Evolutionary conservation across 164 flowering plant genomes (phyloP), one percentile per base, ranked within the genome.

Genomic region (Chimonanthus praecox): DNA sequence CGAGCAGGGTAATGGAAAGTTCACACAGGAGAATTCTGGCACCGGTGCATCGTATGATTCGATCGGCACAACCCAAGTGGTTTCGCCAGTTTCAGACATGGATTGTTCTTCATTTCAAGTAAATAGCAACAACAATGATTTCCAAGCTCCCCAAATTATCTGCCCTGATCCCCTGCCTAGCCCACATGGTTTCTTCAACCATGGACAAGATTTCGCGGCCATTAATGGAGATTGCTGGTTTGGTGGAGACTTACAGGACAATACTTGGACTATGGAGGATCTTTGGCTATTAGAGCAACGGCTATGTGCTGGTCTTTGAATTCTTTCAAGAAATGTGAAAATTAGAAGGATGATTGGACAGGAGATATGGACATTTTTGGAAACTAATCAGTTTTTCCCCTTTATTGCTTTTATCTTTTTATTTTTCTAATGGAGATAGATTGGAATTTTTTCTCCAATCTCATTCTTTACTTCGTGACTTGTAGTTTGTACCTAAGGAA

Each of bases 21-120:
- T 33, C 69, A 54, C 66, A 44, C 64, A n/a, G 65, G 73, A 71
- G 49, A 43, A 71, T 16, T 71, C 73, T 16, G 60, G 65, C 73
- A 10, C 49, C 51, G 64, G 48, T n/a, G 50, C 64, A 3, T 58
- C 72, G 20, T 51, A 46, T 5, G 64, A 71, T 7, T 72, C 74
- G 44, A 44, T 49, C 3, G 67, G 68, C 44, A 5, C 58, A 60
- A 21, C 62, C 47, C 72, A 51, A 54, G 64, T 43, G 64, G 74
- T 72, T 18, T 72, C 74, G 16, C 47, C 69, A 43, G 58, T 33
- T 13, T 64, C 69, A 47, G 69, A 64, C 45, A 20, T 50, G 20
- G 18, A 51, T 8, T 44, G 49, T 9, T 33, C 4, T n/a, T 50
- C 64, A 6, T 9, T 49, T 47, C 43, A 7, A 7, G 68, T 45